phyloP scores from a whole-genome alignment of 2,329 filamentous ascomycete species.

The Fusarium foetens region DNA sequence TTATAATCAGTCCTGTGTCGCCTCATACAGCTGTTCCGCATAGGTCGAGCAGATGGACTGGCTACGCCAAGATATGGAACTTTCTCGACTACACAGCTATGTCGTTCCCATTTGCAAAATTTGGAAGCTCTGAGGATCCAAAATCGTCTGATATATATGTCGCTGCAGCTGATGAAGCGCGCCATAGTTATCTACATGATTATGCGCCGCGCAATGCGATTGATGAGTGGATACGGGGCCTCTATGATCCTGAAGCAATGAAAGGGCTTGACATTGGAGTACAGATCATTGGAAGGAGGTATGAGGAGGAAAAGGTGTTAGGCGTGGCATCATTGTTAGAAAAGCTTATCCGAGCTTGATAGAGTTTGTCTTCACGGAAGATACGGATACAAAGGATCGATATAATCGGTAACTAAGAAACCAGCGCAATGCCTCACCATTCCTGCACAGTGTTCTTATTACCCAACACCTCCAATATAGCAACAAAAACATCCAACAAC shows the following conservation, averaged over 20 bases:
- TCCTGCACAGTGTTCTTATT: fast-evolving
- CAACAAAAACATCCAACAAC: too few relatives aligned
- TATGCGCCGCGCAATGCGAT: not conserved
- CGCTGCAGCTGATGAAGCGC: not conserved
- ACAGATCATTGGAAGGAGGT: not conserved
- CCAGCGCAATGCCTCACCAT: not conserved
- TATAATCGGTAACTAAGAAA: too few relatives aligned
- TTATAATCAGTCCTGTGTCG: not conserved
- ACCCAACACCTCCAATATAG: not conserved
- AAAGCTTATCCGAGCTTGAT: not conserved
- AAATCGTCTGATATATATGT: not conserved
- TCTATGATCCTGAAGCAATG: not conserved
- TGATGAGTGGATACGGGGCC: not conserved
- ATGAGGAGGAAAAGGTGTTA: conserved; percentile 1
- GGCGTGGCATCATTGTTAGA: not conserved
- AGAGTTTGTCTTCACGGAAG: fast-evolving
- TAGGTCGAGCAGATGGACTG: not conserved
- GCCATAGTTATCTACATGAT: not conserved
- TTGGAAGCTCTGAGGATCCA: fast-evolving
- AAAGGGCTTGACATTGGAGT: not conserved
- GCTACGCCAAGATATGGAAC: conserved; percentile 1
- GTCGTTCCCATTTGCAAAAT: not conserved
- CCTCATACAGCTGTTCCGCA: not conserved
- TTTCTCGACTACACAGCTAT: not conserved
- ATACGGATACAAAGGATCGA: fast-evolving